Evolutionary conservation across 169 alveolate genomes (phyloP), one percentile per base, ranked within the genome.

Genomic region (Cyclospora cayetanensis): DNA sequence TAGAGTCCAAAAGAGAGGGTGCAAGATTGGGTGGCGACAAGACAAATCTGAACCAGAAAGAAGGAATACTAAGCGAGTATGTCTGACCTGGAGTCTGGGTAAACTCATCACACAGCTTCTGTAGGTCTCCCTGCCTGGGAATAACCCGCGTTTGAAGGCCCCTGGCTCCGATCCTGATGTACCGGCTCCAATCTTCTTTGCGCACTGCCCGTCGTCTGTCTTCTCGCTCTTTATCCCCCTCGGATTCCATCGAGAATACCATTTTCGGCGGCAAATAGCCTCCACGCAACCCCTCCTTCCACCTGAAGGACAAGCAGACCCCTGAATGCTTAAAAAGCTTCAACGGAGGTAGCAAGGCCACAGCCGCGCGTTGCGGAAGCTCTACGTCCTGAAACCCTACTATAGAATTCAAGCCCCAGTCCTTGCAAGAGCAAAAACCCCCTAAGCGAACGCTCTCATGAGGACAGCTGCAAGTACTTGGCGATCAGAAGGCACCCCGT

Each of bases 201-300:
- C 70, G 15, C 7, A 55, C 70, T 9, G 70, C 70, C 70, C 4
- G 34, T 20, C 70, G 70, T 29, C 70, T 22, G 9, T 20, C 31
- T 9, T 7, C 31, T 29, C 70, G 9, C n/a, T 55, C 27, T 55
- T 9, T 7, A 22, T 7, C 15, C n/a, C n/a, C n/a, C n/a, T n/a
- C n/a, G n/a, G n/a, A n/a, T 2, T 72, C 91, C 50, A 37, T 4
- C 3, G 39, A 60, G 65, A 84, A 84, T 7, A 39, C 50, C 82
- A 84, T 50, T 1, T 18, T 15, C 50, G 70, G 70, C 82, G 65
- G 82, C 31, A 84, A 25, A 22, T 84, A 84, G 1, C 91, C 91
- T 18, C 91, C 91, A 15, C 91, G 91, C 53, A 84, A 46, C 11
- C 66, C 68, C 50, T 84, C 80, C 15, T 55, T 72, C 91, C 91